phyloP scores from a whole-genome alignment of 192 early-diverging fungal species.

The Linnemannia zychae region DNA sequence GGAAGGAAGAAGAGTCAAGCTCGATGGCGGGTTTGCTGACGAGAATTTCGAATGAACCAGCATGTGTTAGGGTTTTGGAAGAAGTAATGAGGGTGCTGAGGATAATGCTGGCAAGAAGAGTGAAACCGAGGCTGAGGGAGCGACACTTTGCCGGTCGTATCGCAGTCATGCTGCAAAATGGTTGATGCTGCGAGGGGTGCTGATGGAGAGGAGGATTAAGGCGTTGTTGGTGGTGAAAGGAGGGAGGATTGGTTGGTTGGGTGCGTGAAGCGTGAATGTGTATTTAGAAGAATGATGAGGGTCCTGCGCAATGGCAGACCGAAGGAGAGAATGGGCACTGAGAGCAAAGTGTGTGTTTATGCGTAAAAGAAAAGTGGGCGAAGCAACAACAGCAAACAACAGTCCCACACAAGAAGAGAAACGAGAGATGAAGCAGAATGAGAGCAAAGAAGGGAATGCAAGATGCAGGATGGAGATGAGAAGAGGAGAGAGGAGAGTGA shows the following conservation, averaged over 20 bases:
- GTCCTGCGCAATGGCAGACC: not conserved
- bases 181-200: not conserved
- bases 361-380: not conserved
- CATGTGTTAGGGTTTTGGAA: not conserved
- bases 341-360: not conserved
- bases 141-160: not conserved
- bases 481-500: not conserved
- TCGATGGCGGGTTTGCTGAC: constrained; percentile 13
- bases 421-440: not conserved
- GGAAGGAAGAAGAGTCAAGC: not conserved
- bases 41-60: constrained; percentile 15
- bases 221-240: not conserved
- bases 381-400: not conserved
- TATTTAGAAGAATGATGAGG: not conserved
- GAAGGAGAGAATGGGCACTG: not conserved
- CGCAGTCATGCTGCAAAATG: not conserved
- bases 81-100: not conserved
- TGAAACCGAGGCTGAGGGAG: not conserved
- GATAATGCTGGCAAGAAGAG: not conserved
- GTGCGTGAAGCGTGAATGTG: not conserved
- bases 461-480: not conserved
- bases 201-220: not conserved
- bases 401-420: not conserved
- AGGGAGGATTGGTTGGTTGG: not conserved
- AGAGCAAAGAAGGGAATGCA: not conserved